Evolutionary conservation across 2,329 filamentous ascomycete genomes (phyloP).

Genomic region (Aspergillus luchuensis): DNA sequence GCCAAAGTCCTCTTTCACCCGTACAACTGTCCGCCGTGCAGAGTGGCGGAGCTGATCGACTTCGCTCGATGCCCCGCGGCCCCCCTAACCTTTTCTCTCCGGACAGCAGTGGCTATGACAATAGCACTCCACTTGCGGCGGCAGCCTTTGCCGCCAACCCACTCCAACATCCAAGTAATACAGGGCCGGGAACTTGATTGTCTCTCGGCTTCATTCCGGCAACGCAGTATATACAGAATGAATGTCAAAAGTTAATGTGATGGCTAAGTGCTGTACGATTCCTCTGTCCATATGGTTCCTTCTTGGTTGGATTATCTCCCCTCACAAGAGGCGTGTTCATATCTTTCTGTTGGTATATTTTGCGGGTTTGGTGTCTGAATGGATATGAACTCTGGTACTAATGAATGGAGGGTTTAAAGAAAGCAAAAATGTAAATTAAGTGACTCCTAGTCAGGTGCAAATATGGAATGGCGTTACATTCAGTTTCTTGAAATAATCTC

Average conservation of each 20-base stretch:
- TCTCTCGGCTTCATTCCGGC: neutral
- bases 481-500: too few species aligned
- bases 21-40: constrained; percentile 23
- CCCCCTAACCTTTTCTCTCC: constrained; percentile 18
- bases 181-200: constrained; percentile 1
- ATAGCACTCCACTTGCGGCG: constrained; percentile 3
- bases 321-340: neutral
- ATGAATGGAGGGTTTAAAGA: neutral
- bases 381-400: too few species aligned
- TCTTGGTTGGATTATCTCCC: neutral
- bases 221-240: neutral
- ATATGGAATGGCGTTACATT: too few species aligned
- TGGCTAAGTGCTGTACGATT: neutral
- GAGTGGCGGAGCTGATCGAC: constrained; percentile 18
- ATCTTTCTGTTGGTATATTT: neutral
- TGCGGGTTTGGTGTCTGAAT: neutral
- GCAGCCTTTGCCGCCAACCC: neutral
- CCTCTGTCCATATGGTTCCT: neutral
- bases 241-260: neutral
- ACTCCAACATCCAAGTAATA: neutral
- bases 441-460: too few species aligned
- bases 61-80: constrained; percentile 19
- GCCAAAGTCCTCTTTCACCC: constrained; percentile 26
- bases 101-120: constrained; percentile 18
- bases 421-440: neutral